Conservation (phyloP, 495 filamentous ascomycete species). For the Podospora bellae-mahoneyi region DNA sequence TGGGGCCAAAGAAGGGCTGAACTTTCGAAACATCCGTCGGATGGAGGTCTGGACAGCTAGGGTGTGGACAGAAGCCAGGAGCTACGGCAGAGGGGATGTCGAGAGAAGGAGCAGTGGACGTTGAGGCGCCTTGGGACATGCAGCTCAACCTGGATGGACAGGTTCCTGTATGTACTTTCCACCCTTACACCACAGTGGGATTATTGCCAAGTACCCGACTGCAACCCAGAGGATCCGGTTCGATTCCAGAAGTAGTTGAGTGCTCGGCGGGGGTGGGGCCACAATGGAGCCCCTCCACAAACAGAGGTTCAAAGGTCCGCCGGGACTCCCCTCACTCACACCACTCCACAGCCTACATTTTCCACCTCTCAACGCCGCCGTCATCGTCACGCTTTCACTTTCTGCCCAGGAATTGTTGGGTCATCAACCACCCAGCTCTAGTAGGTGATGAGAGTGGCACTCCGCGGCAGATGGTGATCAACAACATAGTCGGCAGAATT, state of each 20-base stretch:
- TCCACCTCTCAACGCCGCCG: not conserved
- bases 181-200: not conserved
- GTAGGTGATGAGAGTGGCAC: no score
- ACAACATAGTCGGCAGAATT: not conserved
- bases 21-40: not conserved
- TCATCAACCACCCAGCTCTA: not conserved
- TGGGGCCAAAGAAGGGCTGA: conserved; percentile 3
- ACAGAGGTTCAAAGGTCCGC: not conserved
- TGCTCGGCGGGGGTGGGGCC: conserved; percentile 17
- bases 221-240: conserved; percentile 21
- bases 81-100: conserved; percentile 6
- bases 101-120: conserved; percentile 17
- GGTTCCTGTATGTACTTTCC: conserved; percentile 22
- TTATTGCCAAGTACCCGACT: conserved; percentile 24
- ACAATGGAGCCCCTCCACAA: conserved; percentile 13
- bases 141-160: conserved; percentile 17
- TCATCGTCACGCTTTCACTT: not conserved
- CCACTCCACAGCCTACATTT: not conserved
- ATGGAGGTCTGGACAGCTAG: not conserved
- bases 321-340: not conserved
- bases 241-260: conserved; percentile 28
- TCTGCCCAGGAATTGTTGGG: not conserved
- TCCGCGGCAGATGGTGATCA: no score
- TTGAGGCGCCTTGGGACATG: conserved; percentile 18
- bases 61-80: conserved; percentile 1